Conservation (phyloP, 352 stramenopile species). For the Globisporangium viniferum region DNA sequence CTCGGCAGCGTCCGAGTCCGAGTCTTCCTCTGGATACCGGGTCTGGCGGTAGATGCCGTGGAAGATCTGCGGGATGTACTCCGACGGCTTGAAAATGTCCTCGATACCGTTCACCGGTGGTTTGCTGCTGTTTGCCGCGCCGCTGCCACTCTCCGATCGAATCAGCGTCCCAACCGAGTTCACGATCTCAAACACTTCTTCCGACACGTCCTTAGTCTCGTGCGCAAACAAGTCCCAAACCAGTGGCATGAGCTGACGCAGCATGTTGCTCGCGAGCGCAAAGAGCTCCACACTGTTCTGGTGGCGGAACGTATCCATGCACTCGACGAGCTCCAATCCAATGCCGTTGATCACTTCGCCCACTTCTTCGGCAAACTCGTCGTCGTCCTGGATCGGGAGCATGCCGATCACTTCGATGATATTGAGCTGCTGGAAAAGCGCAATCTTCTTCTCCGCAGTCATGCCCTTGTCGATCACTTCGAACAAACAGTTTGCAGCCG, state of each 20-base stretch:
- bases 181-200: constrained; percentile 86
- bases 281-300: constrained; percentile 43
- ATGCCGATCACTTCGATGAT: constrained; percentile 55
- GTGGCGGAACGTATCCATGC: constrained; percentile 76
- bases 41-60: constrained; percentile 84
- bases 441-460: constrained; percentile 78
- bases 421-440: constrained; percentile 68
- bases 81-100: constrained; percentile 71
- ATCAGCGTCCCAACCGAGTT: constrained; percentile 75
- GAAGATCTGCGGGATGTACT: constrained; percentile 75
- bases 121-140: constrained; percentile 14
- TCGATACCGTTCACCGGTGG: constrained; percentile 20
- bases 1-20: constrained; percentile 72
- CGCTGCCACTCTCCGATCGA: constrained; percentile 37
- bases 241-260: constrained; percentile 73
- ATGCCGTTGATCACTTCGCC: constrained; percentile 82
- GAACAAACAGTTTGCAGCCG: constrained; percentile 80
- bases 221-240: constrained; percentile 81
- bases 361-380: constrained; percentile 81
- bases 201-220: constrained; percentile 79
- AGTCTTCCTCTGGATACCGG: constrained; percentile 69
- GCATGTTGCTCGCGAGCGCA: constrained; percentile 49
- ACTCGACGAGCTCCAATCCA: constrained; percentile 75
- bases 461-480: constrained; percentile 88
- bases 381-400: constrained; percentile 68